These are phyloP conservation scores for Tetracladium setigerum DNA, from an alignment of 495 filamentous ascomycete species.

Conservation along the genomic window DNA sequence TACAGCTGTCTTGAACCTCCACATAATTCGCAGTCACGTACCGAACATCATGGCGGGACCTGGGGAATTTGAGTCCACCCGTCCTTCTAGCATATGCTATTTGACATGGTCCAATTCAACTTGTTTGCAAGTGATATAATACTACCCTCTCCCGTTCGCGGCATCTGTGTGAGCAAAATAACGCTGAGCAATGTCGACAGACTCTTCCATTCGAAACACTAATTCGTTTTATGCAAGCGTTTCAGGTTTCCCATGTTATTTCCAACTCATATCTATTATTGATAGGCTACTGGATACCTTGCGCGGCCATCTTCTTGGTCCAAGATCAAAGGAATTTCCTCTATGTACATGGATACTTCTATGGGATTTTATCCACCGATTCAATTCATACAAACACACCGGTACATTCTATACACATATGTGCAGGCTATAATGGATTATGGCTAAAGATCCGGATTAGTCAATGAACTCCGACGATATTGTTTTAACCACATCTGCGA, in stretches of 20 bases:
- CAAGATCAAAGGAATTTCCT: slow-evolving; percentile 52
- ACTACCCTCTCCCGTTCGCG: slow-evolving; percentile 68
- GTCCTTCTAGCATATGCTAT: slow-evolving; percentile 62
- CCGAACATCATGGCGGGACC: slow-evolving; percentile 59
- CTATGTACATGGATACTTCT: slow-evolving; percentile 57
- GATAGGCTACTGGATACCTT: slow-evolving; percentile 56
- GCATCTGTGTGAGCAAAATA: slow-evolving; percentile 68
- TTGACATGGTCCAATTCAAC: slow-evolving; percentile 69
- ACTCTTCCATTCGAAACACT: slow-evolving; percentile 58
- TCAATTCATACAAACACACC: slow-evolving; percentile 48
- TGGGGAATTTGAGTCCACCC: slow-evolving; percentile 48
- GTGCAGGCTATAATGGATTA: background rate
- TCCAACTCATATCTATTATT: slow-evolving; percentile 15
- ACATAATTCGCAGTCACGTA: slow-evolving; percentile 43
- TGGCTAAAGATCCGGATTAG: slow-evolving; percentile 15
- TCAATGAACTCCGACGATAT: slow-evolving; percentile 61
- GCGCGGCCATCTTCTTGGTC: slow-evolving; percentile 50
- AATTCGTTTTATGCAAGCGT: slow-evolving; percentile 54
- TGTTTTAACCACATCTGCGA: slow-evolving; percentile 64
- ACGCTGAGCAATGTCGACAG: slow-evolving; percentile 56
- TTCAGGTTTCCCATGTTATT: background rate
- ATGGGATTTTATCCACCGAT: slow-evolving; percentile 46
- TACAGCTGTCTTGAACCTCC: slow-evolving; percentile 49
- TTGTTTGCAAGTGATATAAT: slow-evolving; percentile 58
- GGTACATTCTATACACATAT: slow-evolving; percentile 38